Base-by-base conservation (phyloP, 2,329 filamentous ascomycete species). In the Alternaria gansuensis region DNA sequence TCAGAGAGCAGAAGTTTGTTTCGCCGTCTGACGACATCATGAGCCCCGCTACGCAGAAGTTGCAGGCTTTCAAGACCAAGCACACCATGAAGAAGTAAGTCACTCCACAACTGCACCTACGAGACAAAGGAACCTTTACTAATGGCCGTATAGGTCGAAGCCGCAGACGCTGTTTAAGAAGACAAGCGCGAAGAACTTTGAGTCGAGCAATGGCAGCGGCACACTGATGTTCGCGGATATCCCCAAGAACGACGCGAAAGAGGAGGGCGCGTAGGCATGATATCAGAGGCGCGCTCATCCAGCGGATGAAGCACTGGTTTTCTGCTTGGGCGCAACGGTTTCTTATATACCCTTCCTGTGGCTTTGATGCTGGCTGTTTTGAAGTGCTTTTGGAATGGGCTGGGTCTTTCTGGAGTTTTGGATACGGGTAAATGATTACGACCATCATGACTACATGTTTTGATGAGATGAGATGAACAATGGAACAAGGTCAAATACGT, bases 1-100 rank as follows among this genome's bases (percentile, higher is more conserved):
- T 65, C 68, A 78, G 80, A 66, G 79, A 80, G 51, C 81, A 83
- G 69, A 81, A 84, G 66, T 94, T 93, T 79, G 83, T 93, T 76
- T 93, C 90, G 17, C 92, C 92, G 3, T 93, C 90, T n/a, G 92
- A 96, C 78, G 88, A 87, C 79, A 93, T 96, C 82, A 91, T 93
- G 88, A 93, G 90, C 70, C 92, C 92, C 34, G 93, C 91, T 78
- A 90, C 89, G 17, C 89, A 90, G 77, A 95, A 95, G 84, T 85
- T 95, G 70, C 90, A 85, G 64, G 89, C 90, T 39, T 87, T 93
- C 78, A 90, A 91, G 79, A 91, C 87, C 80, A 93, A 92, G 82
- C 89, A 92, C 72, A 88, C 88, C 63, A 85, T 85, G 80, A 94
- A 93, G 89, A 92, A 83, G 75, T 79, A 68, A 57, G 75, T 26